Conservation (phyloP, 495 filamentous ascomycete species). For the Hypoxylon intermedium region DNA sequence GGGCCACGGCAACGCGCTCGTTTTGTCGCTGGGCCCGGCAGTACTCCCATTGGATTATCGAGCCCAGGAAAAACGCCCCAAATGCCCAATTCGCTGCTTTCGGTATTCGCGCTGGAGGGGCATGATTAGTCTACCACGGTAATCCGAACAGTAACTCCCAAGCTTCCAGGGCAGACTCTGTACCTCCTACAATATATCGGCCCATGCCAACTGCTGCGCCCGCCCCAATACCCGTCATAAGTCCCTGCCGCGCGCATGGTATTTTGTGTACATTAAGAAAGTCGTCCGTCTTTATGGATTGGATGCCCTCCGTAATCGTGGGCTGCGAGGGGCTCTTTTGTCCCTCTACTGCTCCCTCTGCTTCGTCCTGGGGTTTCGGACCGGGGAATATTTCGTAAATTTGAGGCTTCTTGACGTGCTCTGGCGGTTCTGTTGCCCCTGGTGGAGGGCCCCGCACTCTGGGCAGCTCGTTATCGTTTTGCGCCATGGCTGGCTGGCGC, state of each 20-base stretch:
- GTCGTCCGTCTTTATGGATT: conserved; percentile 71
- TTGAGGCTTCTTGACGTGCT: conserved; percentile 42
- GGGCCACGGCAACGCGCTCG: conserved; percentile 79
- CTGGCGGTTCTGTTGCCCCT: conserved; percentile 44
- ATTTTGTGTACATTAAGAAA: conserved; percentile 75
- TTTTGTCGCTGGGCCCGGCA: conserved; percentile 74
- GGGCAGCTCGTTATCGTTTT: conserved; percentile 38
- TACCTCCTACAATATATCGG: conserved; percentile 78
- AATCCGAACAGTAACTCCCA: background rate
- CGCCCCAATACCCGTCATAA: conserved; percentile 80
- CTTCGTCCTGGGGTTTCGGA: conserved; percentile 43
- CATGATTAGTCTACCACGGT: conserved; percentile 15
- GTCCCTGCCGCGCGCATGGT: conserved; percentile 82
- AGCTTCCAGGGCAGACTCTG: conserved; percentile 11
- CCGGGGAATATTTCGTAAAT: conserved; percentile 52
- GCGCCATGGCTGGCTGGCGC: conserved; percentile 29
- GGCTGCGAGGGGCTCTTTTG: conserved; percentile 57
- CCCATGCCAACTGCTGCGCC: conserved; percentile 77
- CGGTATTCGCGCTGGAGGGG: conserved; percentile 48
- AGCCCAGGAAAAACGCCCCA: conserved; percentile 69
- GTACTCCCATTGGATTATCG: conserved; percentile 75
- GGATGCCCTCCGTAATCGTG: conserved; percentile 67
- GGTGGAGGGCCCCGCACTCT: conserved; percentile 45
- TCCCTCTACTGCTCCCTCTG: conserved; percentile 16
- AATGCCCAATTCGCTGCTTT: conserved; percentile 84